A percentile compares a stretch with the other conserved stretches of the same genome.
Evolutionary conservation across 106 monocot genomes (phyloP).

Genomic region (Posidonia australis): DNA sequence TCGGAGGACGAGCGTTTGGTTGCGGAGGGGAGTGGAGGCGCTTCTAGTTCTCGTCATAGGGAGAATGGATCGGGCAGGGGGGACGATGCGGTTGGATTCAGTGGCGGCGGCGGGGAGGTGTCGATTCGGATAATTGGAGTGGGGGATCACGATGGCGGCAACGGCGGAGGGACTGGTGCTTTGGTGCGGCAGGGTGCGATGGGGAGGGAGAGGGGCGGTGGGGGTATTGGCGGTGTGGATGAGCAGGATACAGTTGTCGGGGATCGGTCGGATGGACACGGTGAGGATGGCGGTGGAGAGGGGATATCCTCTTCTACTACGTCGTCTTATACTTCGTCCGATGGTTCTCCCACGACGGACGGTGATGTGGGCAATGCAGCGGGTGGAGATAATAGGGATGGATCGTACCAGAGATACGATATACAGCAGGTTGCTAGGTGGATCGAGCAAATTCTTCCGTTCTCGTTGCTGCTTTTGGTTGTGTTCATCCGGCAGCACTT

Average conservation of each 20-base stretch:
- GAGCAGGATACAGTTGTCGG: background rate
- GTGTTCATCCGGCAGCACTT: constrained; percentile 99
- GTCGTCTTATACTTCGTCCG: constrained; percentile 11
- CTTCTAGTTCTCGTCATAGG: background rate
- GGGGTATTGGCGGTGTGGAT: constrained; percentile 1
- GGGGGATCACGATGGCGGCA: constrained; percentile 32
- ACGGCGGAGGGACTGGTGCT: constrained; percentile 10
- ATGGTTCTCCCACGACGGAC: constrained; percentile 6
- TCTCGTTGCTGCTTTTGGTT: constrained; percentile 72
- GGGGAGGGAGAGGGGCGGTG: constrained; percentile 20
- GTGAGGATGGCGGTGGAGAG: background rate
- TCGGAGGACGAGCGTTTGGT: constrained; percentile 26
- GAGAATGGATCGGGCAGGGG: constrained; percentile 1
- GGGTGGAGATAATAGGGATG: constrained; percentile 40
- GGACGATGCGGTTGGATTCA: constrained; percentile 9
- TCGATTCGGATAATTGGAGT: constrained; percentile 68
- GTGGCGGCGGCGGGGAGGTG: constrained; percentile 41
- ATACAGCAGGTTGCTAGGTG: constrained; percentile 86
- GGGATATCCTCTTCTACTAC: background rate
- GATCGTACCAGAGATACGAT: constrained; percentile 74
- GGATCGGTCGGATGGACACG: background rate
- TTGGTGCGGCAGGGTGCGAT: background rate
- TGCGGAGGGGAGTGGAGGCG: constrained; percentile 4
- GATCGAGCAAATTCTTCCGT: constrained; percentile 91
- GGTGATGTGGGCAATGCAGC: constrained; percentile 16